Evolutionary conservation across 1,284 basidiomycete species (phyloP).

Genomic region (Inonotus hispidus): DNA sequence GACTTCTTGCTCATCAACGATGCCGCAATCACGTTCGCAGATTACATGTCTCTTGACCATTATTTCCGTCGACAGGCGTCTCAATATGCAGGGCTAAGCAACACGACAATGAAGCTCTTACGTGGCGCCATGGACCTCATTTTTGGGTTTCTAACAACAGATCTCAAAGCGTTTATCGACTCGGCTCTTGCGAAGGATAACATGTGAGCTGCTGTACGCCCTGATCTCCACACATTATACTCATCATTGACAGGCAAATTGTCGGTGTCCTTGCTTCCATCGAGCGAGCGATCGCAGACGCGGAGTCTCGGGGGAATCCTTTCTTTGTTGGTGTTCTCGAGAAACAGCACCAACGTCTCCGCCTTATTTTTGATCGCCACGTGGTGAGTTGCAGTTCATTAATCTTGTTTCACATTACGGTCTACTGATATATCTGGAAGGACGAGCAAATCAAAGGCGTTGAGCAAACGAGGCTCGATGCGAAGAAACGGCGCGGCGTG

Average conservation of each 20-base stretch:
- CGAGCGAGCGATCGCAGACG: constrained; percentile 76
- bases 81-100: constrained; percentile 60
- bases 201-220: constrained; percentile 49
- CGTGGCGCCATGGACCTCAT: constrained; percentile 90
- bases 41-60: constrained; percentile 91
- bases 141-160: constrained; percentile 86
- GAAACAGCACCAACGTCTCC: constrained; percentile 77
- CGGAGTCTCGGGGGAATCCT: constrained; percentile 71
- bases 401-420: neutral
- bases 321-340: constrained; percentile 74
- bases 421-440: constrained; percentile 33
- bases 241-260: constrained; percentile 56
- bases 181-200: constrained; percentile 68
- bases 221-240: neutral
- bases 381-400: constrained; percentile 48
- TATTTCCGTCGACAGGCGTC: constrained; percentile 92
- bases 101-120: constrained; percentile 73
- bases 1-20: constrained; percentile 93
- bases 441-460: constrained; percentile 86
- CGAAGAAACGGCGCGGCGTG: constrained; percentile 90
- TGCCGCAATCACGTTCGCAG: constrained; percentile 86
- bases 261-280: constrained; percentile 79
- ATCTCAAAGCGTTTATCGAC: constrained; percentile 85
- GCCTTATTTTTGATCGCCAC: constrained; percentile 69
- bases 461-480: constrained; percentile 85